Conservation (phyloP, 345 rosid genomes). For the Salix caprea region DNA sequence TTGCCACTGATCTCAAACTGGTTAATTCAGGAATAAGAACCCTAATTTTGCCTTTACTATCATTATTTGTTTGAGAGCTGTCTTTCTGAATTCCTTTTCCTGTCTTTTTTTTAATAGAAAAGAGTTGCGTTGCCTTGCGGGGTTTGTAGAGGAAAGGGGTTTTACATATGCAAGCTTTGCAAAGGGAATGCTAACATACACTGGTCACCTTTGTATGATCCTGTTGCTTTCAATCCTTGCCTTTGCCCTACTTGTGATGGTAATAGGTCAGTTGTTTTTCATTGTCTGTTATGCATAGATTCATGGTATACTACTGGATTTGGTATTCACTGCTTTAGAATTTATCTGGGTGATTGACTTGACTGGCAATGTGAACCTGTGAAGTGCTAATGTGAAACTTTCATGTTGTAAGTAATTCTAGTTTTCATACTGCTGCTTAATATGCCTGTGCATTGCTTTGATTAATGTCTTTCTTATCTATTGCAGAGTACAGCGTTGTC, state of each 20-base stretch:
- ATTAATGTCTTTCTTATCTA: neutral
- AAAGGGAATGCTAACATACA: constrained; percentile 59
- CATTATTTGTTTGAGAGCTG: neutral
- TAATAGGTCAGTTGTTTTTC: constrained; percentile 43
- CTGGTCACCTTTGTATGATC: constrained; percentile 85
- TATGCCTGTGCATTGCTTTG: neutral
- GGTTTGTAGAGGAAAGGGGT: constrained; percentile 74
- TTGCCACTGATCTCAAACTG: constrained; percentile 34
- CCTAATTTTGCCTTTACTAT: neutral
- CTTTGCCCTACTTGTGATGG: constrained; percentile 96
- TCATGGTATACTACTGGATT: neutral
- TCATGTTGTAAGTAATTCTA: no score
- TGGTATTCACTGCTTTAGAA: neutral
- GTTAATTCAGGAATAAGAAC: constrained; percentile 13
- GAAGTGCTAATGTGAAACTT: no score
- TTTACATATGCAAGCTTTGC: constrained; percentile 77
- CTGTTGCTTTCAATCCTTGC: constrained; percentile 67
- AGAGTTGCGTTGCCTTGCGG: constrained; percentile 48
- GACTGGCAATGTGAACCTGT: no score
- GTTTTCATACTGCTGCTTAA: no score
- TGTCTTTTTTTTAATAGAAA: constrained; percentile 29
- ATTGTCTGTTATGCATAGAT: no score
- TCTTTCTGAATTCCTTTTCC: neutral
- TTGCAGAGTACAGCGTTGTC: constrained; percentile 74
- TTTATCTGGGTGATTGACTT: no score